These are phyloP conservation scores for Penicillium corylophilum DNA, from an alignment of 2,329 filamentous ascomycete species.

Conservation along the genomic window DNA sequence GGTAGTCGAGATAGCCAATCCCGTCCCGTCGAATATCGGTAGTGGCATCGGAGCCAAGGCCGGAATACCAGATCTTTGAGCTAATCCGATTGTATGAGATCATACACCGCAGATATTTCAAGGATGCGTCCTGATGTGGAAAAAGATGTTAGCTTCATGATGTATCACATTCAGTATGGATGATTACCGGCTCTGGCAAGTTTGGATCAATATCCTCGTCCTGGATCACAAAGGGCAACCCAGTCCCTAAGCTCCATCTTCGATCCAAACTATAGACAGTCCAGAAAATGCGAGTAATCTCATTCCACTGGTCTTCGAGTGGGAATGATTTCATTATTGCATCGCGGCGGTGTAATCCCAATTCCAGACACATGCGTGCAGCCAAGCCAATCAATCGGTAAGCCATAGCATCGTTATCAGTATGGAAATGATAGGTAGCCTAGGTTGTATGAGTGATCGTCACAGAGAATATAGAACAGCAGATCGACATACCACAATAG, in stretches of 20 bases:
- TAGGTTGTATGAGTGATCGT: constrained; percentile 26
- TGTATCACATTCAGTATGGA: background rate
- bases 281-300: constrained; percentile 77
- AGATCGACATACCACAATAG: constrained; percentile 43
- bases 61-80: constrained; percentile 82
- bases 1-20: constrained; percentile 76
- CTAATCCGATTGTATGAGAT: constrained; percentile 78
- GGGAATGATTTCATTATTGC: constrained; percentile 67
- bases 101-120: constrained; percentile 78
- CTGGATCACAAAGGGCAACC: constrained; percentile 79
- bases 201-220: constrained; percentile 81
- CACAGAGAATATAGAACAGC: background rate
- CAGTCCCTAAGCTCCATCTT: constrained; percentile 86
- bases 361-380: constrained; percentile 72
- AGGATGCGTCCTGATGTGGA: constrained; percentile 39
- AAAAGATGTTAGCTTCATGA: background rate
- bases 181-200: constrained; percentile 71
- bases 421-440: constrained; percentile 79
- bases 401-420: constrained; percentile 79
- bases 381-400: constrained; percentile 87
- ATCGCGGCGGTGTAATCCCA: constrained; percentile 79
- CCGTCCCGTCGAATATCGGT: constrained; percentile 69
- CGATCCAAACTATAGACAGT: constrained; percentile 80
- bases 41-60: constrained; percentile 67
- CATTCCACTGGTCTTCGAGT: constrained; percentile 66